Percentiles rank a stretch among this genome's conserved stretches.
Conservation (phyloP, 495 filamentous ascomycete species). For the Glonium stellatum region DNA sequence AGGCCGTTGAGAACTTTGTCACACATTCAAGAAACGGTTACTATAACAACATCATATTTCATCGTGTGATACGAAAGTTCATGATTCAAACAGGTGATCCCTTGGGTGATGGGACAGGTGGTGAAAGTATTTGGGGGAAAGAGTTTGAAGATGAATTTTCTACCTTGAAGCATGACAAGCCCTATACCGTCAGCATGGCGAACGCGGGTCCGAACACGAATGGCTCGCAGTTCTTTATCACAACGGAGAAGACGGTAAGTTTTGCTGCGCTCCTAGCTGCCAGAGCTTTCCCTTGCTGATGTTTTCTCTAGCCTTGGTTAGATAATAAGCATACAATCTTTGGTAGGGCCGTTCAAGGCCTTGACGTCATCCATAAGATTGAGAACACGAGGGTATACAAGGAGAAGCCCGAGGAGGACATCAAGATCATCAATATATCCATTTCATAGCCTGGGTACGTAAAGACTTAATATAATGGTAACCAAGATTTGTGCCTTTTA, state of each 20-base stretch:
- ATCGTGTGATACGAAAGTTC: constrained; percentile 94
- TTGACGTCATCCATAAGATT: constrained; percentile 96
- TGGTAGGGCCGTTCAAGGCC: constrained; percentile 75
- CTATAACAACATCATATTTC: constrained; percentile 96
- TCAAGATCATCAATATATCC: constrained; percentile 92
- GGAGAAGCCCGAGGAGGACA: constrained; percentile 93
- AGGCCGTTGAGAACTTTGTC: constrained; percentile 97
- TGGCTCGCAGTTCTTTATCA: constrained; percentile 87
- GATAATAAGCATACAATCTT: constrained; percentile 97
- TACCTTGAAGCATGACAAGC: constrained; percentile 84
- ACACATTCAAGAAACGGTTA: constrained; percentile 83
- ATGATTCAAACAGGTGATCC: constrained; percentile 97
- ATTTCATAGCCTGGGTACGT: constrained; percentile 28
- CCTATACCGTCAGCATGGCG: constrained; percentile 94
- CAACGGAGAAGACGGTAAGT: constrained; percentile 80
- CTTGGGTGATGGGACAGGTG: constrained; percentile 88
- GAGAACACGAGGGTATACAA: constrained; percentile 88
- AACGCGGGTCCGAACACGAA: constrained; percentile 84
- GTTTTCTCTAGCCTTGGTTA: constrained; percentile 62
- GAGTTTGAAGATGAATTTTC: constrained; percentile 97
- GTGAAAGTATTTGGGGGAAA: constrained; percentile 92
- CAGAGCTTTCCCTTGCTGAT: constrained; percentile 4
- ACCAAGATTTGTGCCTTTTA: too few species aligned
- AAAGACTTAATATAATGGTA: too few species aligned
- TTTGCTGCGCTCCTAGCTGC: background rate